Conservation (phyloP, 371 early-diverging fungal genomes). For the Apophysomyces trapeziformis region DNA sequence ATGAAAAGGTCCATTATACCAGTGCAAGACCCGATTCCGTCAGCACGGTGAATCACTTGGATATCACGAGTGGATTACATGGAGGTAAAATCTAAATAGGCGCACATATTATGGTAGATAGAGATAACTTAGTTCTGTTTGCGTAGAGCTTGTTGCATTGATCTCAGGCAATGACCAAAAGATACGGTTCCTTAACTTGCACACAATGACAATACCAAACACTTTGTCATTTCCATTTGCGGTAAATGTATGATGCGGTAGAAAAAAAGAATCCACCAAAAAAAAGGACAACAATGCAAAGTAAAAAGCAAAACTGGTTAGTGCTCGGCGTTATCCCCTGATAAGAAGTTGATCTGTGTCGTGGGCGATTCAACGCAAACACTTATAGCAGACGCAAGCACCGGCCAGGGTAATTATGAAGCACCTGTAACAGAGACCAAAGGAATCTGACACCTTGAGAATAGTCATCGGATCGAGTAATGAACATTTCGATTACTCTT, state of each 20-base stretch:
- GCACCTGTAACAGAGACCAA: neutral
- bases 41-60: slow-evolving; percentile 71
- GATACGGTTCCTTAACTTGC: slow-evolving; percentile 59
- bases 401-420: slow-evolving; percentile 47
- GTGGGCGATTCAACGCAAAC: slow-evolving; percentile 76
- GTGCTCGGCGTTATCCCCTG: slow-evolving; percentile 71
- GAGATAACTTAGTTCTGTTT: neutral
- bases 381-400: slow-evolving; percentile 58
- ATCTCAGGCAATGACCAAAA: slow-evolving; percentile 69
- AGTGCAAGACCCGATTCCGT: slow-evolving; percentile 31
- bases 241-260: slow-evolving; percentile 62
- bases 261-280: neutral
- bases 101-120: neutral
- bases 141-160: slow-evolving; percentile 17
- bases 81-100: slow-evolving; percentile 30
- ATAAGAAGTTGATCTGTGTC: slow-evolving; percentile 70
- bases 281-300: neutral
- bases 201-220: slow-evolving; percentile 33
- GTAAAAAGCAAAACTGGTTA: slow-evolving; percentile 24
- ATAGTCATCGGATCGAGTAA: slow-evolving; percentile 27
- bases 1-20: slow-evolving; percentile 36
- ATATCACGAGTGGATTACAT: slow-evolving; percentile 41
- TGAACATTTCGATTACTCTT: slow-evolving; percentile 71
- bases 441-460: too few relatives aligned
- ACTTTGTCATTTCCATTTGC: slow-evolving; percentile 61